Percentiles rank a stretch among this genome's conserved stretches.
Evolutionary conservation across 2,329 filamentous ascomycete species (phyloP).

Genomic region (Dactylellina drechsleri): DNA sequence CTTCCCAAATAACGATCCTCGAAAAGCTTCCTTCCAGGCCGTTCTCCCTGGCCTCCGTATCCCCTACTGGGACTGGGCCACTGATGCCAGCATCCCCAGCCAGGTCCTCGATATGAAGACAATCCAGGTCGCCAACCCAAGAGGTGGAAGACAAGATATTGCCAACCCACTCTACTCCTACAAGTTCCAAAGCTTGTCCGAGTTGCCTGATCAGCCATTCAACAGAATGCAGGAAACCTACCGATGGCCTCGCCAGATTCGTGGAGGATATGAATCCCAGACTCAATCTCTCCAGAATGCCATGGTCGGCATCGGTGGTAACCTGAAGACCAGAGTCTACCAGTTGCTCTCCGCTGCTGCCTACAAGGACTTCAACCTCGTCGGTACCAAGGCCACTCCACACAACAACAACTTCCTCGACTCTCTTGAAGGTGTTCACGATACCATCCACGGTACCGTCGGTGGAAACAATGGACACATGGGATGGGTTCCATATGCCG

Average conservation of each 20-base stretch:
- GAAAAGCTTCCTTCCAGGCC: conserved; percentile 60
- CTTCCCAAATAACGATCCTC: conserved; percentile 64
- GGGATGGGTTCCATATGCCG: conserved; percentile 75
- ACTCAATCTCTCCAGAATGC: conserved; percentile 11
- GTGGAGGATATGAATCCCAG: conserved; percentile 4
- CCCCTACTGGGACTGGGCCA: conserved; percentile 67
- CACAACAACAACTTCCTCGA: conserved; percentile 17
- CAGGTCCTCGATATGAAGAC: conserved; percentile 42
- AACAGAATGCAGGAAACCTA: conserved; percentile 21
- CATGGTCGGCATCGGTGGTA: conserved; percentile 17
- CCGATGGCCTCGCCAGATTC: conserved; percentile 14
- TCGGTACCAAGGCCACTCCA: conserved; percentile 10
- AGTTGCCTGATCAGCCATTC: conserved; percentile 27
- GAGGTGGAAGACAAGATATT: conserved; percentile 67
- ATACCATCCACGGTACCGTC: conserved; percentile 23
- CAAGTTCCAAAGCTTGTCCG: conserved; percentile 64
- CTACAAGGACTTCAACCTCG: conserved; percentile 67
- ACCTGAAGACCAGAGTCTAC: conserved; percentile 31
- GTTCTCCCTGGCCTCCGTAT: conserved; percentile 59
- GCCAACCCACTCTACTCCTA: conserved; percentile 72
- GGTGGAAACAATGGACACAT: conserved; percentile 27
- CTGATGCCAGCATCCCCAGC: conserved; percentile 60
- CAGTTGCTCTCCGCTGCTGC: conserved; percentile 68
- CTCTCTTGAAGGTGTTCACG: conserved; percentile 31
- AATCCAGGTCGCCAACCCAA: conserved; percentile 67